Base-by-base conservation (phyloP, 2,329 filamentous ascomycete genomes). In the Pseudocercospora vitis region DNA sequence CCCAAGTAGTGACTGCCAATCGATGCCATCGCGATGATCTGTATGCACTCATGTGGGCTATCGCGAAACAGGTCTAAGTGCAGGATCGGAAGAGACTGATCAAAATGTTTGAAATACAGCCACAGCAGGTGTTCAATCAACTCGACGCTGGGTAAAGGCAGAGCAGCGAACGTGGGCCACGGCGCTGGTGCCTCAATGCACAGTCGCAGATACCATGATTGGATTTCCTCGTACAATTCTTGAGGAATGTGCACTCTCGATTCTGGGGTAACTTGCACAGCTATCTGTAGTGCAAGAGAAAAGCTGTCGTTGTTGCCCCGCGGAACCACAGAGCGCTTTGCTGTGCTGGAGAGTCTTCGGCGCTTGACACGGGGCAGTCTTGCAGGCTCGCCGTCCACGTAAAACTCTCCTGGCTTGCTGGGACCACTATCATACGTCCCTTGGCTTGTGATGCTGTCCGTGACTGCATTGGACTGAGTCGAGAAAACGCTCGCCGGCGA, bases 81-180 rank as follows among this genome's bases (percentile, higher is more conserved):
- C 7, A 70, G 45, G 35, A 70, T 65, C 3, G 69, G 68, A 12
- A 70, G 58, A 9, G 60, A 56, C 18, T 63, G 60, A 42, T 66
- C 61, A 31, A 70, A 69, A 29, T 58, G 52, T 6, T 65, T 62
- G 35, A 66, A 61, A 50, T 67, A 69, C 1, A 66, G 53, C 14
- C 53, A 56, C 18, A 69, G 52, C 9, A 70, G 47, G 47, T 52
- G 40, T 48, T 65, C 56, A 51, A 65, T 40, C 32, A 64, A 44
- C 8, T 54, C 51, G 37, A 53, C 32, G 7, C 60, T 53, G 16
- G 66, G 67, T 16, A 70, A 61, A 4, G 58, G 53, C 19, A 51
- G 50, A 5, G 53, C 50, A 11, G 59, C 59, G 37, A 60, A 66
- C 42, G 57, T 31, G 11, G 32, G 50, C 53, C 59, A 58, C 16